These are phyloP conservation scores for Neurospora cerealis DNA, from an alignment of 495 filamentous ascomycete genomes.

Conservation along the genomic window DNA sequence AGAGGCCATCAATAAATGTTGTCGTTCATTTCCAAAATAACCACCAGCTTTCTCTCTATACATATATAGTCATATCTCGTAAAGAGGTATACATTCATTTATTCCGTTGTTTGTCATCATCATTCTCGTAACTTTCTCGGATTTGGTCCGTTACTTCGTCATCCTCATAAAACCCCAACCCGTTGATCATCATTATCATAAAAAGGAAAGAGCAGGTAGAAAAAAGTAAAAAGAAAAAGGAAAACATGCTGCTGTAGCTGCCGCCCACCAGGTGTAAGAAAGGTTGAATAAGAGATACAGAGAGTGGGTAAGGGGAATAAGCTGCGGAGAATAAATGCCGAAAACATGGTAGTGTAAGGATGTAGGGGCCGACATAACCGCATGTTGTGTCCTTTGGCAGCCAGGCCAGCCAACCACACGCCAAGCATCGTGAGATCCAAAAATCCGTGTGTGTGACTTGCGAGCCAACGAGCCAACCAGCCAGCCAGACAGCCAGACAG, in stretches of 20 bases:
- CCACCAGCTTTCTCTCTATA: background rate
- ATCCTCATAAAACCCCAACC: background rate
- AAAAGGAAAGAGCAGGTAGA: background rate
- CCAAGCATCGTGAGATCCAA: background rate
- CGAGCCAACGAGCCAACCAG: background rate
- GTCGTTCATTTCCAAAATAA: background rate
- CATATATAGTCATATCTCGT: background rate
- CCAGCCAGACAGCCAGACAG: background rate
- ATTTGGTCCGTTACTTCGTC: background rate
- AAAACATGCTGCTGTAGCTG: slow-evolving; percentile 3
- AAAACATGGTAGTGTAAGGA: background rate
- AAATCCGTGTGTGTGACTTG: background rate
- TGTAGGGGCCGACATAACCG: background rate
- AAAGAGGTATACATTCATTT: background rate
- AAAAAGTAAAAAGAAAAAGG: background rate
- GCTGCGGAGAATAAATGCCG: background rate
- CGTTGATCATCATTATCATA: background rate
- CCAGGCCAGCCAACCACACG: background rate
- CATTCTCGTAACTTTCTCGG: background rate
- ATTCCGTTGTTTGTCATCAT: background rate
- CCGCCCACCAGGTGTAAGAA: background rate
- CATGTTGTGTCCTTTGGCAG: background rate
- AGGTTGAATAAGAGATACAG: background rate
- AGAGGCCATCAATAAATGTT: background rate
- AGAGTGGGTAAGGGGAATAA: background rate